Conservation (phyloP, 1,284 basidiomycete species). For the Vanrija humicola region DNA sequence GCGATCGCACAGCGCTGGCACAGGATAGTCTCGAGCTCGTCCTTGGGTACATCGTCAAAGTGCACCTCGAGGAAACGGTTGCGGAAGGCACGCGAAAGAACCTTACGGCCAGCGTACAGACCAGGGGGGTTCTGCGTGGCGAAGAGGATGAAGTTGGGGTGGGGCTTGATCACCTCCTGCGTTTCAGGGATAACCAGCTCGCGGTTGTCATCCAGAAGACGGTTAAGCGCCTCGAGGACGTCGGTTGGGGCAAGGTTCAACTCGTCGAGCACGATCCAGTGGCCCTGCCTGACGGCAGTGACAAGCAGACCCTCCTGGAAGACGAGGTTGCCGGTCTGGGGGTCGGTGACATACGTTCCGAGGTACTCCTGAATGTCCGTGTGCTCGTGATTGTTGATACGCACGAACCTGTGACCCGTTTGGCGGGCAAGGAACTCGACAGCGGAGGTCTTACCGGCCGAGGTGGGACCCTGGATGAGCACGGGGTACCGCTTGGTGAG, state of each 20-base stretch:
- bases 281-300: constrained; percentile 82
- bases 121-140: constrained; percentile 98
- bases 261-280: constrained; percentile 99
- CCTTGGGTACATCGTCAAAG: constrained; percentile 94
- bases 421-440: constrained; percentile 91
- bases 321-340: constrained; percentile 82
- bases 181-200: constrained; percentile 96
- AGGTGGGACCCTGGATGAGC: constrained; percentile 96
- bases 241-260: constrained; percentile 97
- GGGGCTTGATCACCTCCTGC: constrained; percentile 87
- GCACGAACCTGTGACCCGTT: constrained; percentile 92
- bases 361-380: constrained; percentile 99
- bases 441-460: constrained; percentile 94
- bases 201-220: constrained; percentile 94
- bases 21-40: constrained; percentile 88
- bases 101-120: constrained; percentile 93
- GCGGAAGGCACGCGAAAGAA: constrained; percentile 91
- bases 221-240: constrained; percentile 94
- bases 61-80: constrained; percentile 99
- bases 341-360: constrained; percentile 93
- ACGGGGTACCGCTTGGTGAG: constrained; percentile 87
- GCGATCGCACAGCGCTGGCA: constrained; percentile 85
- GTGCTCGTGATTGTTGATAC: constrained; percentile 99
- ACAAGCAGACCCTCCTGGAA: constrained; percentile 95
- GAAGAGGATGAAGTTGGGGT: constrained; percentile 96